Percentiles rank a stretch among this genome's conserved stretches.
Evolutionary conservation across 768 basidiomycete genomes (phyloP).

Genomic region (Naganishia randhawae): DNA sequence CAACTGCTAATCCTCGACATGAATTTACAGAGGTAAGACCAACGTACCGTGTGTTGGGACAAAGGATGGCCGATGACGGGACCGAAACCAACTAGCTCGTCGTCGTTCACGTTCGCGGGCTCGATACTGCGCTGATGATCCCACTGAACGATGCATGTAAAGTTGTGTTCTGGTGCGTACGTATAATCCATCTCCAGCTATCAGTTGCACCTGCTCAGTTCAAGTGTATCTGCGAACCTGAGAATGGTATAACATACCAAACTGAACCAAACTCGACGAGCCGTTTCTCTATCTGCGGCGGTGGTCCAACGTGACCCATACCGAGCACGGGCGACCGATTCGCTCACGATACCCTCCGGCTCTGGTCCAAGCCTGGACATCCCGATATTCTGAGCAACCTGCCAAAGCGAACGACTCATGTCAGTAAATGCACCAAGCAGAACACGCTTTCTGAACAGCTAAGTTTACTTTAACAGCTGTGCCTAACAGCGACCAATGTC

Average conservation of each 20-base stretch:
- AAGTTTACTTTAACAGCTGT: constrained; percentile 1
- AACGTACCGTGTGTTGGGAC: constrained; percentile 6
- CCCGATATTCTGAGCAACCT: constrained; percentile 22
- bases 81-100: background rate
- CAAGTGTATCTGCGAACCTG: background rate
- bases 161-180: constrained; percentile 2
- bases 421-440: background rate
- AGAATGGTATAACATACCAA: background rate
- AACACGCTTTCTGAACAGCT: background rate
- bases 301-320: background rate
- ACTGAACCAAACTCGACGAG: constrained; percentile 12
- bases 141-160: background rate
- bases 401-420: background rate
- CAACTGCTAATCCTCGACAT: background rate
- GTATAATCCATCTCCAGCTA: constrained; percentile 18
- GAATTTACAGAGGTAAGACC: background rate
- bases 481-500: constrained; percentile 9
- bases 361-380: constrained; percentile 16
- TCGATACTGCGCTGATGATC: constrained; percentile 1
- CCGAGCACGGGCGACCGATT: background rate
- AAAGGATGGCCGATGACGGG: constrained; percentile 6
- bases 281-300: background rate
- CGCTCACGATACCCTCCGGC: background rate
- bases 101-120: constrained; percentile 18
- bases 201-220: background rate